phyloP scores from a whole-genome alignment of 1,139 yeast genomes.

The Maudiozyma humilis region DNA sequence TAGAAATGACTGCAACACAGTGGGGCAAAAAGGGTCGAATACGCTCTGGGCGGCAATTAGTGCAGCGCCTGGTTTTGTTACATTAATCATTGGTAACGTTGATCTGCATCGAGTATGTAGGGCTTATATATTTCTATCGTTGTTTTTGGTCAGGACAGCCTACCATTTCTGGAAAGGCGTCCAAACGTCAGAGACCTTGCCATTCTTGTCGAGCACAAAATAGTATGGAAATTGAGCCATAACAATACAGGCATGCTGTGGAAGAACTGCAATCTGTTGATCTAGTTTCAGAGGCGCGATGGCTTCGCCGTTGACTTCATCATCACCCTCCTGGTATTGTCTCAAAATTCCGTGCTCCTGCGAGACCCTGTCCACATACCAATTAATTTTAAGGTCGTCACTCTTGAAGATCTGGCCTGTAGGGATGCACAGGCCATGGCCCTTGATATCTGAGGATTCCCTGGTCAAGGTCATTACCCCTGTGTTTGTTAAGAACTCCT shows the following conservation, averaged over 20 bases:
- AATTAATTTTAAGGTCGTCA: constrained; percentile 24
- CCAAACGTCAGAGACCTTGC: constrained; percentile 58
- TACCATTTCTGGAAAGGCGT: constrained; percentile 59
- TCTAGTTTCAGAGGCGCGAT: constrained; percentile 40
- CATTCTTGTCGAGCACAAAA: constrained; percentile 44
- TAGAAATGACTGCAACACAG: constrained; percentile 2
- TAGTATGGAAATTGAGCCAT: constrained; percentile 58
- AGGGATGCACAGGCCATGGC: constrained; percentile 37
- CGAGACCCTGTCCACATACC: constrained; percentile 52
- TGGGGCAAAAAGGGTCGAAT: neutral
- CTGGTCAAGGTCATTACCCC: constrained; percentile 66
- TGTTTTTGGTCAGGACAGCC: too few relatives aligned
- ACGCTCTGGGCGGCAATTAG: too few relatives aligned
- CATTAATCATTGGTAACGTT: too few relatives aligned
- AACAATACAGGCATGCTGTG: constrained; percentile 72
- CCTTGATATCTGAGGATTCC: constrained; percentile 45
- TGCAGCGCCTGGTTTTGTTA: too few relatives aligned
- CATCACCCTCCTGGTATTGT: constrained; percentile 25
- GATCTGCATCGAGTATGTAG: too few relatives aligned
- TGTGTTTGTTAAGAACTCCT: constrained; percentile 61
- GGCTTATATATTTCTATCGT: too few relatives aligned
- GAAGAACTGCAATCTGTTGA: constrained; percentile 46
- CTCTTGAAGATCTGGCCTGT: constrained; percentile 17
- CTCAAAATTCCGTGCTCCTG: constrained; percentile 59
- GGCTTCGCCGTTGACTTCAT: neutral